Evolutionary conservation across 2,329 filamentous ascomycete species (phyloP), one percentile per base, ranked within the genome.

Genomic region (Dothiorella sarmentorum): DNA sequence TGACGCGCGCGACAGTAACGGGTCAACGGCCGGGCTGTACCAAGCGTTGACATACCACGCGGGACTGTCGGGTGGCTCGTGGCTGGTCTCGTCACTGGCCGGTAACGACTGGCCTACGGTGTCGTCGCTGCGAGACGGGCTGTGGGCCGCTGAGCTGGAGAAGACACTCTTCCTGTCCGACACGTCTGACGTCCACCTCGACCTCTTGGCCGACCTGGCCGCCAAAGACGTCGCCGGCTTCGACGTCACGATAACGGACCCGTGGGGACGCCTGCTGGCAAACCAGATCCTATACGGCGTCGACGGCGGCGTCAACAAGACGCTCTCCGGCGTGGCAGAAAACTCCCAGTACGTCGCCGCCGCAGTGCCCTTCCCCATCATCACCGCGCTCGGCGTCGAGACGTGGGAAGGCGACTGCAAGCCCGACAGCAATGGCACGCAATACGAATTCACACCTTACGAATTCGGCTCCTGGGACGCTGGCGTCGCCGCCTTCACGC

Each of bases 401-500:
- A 37, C 47, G 15, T 58, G 43, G 43, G 45, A 7, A 73, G 72
- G 71, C 22, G 66, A 75, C 60, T 80, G 77, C 63, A 24, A 52
- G 2, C 73, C 72, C 3, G 63, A 60, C 1, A 29, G 61, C 18
- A 86, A 86, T 70, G 80, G 82, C 13, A 85, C 84, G 47, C 78
- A 84, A 22, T 88, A 82, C 65, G 86, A 89, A 65, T 84, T 88
- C 70, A 80, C 77, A 61, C 84, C 86, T 1, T 88, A 79, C 71
- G 86, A 89, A 68, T 82, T 87, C 62, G 86, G 86, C 61, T 81
- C 79, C 17, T 88, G 81, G 74, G 86, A 89, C 67, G 73, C 75
- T 0, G 83, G 81, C 9, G 76, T 85, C 7, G 77, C 74, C 43
- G 85, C 83, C 35, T 89, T 88, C 66, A 82, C 77, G 9, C 81